Evolutionary conservation across 306 rosid species (phyloP), one percentile per base, ranked within the genome.

Genomic region (Trichosanthes truncata): DNA sequence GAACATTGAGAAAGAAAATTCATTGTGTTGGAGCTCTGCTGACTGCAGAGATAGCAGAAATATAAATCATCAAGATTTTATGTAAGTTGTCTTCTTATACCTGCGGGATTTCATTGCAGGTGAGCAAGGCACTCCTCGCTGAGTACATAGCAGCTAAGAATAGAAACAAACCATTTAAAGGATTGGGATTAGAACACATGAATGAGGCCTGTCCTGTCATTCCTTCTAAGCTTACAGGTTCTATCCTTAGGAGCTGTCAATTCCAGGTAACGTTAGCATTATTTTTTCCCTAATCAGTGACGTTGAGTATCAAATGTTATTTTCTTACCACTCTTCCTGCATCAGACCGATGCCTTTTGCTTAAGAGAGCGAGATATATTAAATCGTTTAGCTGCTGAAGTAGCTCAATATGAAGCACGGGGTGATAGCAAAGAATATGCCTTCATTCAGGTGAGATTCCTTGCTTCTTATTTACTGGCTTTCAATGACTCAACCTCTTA

Each of bases 131-230:
- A 62, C 93, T 94, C 72, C 86, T 88, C 67, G 88, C 82, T 51
- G 97, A 89, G 83, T 92, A 82, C 84, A 18, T 84, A 71, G 87
- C 90, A 53, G 83, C 86, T 78, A 85, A 86, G 86, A 92, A 78
- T 76, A 87, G 75, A 86, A 92, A 87, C 67, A 87, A 84, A 68
- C 97, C 97, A 77, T 89, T 88, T 84, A 84, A 82, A 71, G 91
- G 91, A 26, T 83, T 92, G 79, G 98, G 97, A 59, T 89, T 94
- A 78, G 98, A 91, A 76, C 93, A 94, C 88, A 94, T 94, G 97
- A 92, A 94, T 85, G 77, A 81, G 66, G 86, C 93, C 68, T 80
- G 73, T 59, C 97, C 97, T 62, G 80, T 80, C 78, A 84, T 91
- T 84, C 92, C 93, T 81, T 87, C 97, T 79, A 89, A 81, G 73